Evolutionary conservation across 2,329 filamentous ascomycete genomes (phyloP), one percentile per base, ranked within the genome.

Genomic region (Didymella segeticola): DNA sequence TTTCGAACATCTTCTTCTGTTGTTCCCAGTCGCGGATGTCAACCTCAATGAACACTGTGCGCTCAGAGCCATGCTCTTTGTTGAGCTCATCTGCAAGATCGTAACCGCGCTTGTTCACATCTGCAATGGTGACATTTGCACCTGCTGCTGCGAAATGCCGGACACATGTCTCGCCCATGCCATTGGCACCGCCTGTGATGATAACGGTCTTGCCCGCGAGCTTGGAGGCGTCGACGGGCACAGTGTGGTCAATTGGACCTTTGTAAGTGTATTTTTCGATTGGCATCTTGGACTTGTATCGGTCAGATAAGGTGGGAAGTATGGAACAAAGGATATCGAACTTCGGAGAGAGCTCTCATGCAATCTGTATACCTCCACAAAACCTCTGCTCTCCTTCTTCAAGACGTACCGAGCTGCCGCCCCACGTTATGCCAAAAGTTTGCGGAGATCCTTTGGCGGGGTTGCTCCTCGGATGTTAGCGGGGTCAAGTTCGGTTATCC

Each of bases 101-200:
- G 19, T 64, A 43, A 5, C 67, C 73, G 23, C 62, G 57, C 33
- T 60, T 59, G 19, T 67, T 60, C 12, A 74, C 46, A 41, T 74
- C 72, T 34, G 64, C 72, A 43, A 75, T 70, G 6, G 71, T 75
- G 6, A 75, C 71, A 36, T 64, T 69, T 0, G 73, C 69, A 2
- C 73, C 72, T 5, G 62, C 61, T 9, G 51, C 53, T 33, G 69
- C 70, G 46, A 72, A 73, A 23, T 60, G 53, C 12, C 71, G 64
- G 30, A 72, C 64, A 39, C 66, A 66, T 27, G 64, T 66, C 41
- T 74, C 70, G 26, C 73, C 73, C 42, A 75, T 70, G 19, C 73
- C 73, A 58, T 69, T 74, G 22, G 71, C 79, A 10, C 79, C 80
- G n/a, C 79, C 79, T 1, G 79, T 82, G 14, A 82, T 73, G 19